Base-by-base conservation (phyloP, 345 rosid species). In the Lepidium africanum region DNA sequence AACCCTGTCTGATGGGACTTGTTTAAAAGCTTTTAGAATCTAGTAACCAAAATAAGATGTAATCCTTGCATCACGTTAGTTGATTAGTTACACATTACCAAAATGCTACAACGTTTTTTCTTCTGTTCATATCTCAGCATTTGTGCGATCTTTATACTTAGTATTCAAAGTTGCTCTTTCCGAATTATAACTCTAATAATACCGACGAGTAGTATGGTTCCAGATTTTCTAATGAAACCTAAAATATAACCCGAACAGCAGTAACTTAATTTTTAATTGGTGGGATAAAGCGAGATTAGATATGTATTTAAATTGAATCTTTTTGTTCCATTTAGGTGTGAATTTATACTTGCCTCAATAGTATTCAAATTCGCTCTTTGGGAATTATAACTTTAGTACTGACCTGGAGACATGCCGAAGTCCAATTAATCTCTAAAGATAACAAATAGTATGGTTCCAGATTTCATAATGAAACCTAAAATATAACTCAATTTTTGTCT, bases 81-180 rank as follows among this genome's bases (percentile, higher is more conserved):
- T 52, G 12, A 27, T 27, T 40, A 19, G 32, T 25, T 47, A 50
- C 1, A 58, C 68, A 23, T 9, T 65, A 58, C 9, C 37, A 56
- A 41, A 19, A 65, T 64, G 70, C 46, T 40, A 65, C 71, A 65
- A 39, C 14, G n/a, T 63, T 38, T 38, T 19, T 30, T 17, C 19
- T 37, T 60, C 37, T 42, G n/a, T 49, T 69, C 36, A 40, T n/a
- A 13, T 69, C 59, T 23, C 16, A 40, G 14, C 17, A 11, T 32
- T 42, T 62, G 41, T 57, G 7, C 60, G 8, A 51, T 16, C 54
- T 51, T 6, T 67, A 32, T 60, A 52, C 52, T 38, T 38, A 62
- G 59, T 48, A 36, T 47, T 48, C 19, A 58, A 58, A 57, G 17
- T 47, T 56, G 56, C 38, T 35, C 37, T 70, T 40, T 13, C 10